Percentiles rank a stretch among this genome's conserved stretches.
These are phyloP conservation scores for Toxoplasma gondii DNA, from an alignment of 169 alveolate genomes.

Conservation along the genomic window DNA sequence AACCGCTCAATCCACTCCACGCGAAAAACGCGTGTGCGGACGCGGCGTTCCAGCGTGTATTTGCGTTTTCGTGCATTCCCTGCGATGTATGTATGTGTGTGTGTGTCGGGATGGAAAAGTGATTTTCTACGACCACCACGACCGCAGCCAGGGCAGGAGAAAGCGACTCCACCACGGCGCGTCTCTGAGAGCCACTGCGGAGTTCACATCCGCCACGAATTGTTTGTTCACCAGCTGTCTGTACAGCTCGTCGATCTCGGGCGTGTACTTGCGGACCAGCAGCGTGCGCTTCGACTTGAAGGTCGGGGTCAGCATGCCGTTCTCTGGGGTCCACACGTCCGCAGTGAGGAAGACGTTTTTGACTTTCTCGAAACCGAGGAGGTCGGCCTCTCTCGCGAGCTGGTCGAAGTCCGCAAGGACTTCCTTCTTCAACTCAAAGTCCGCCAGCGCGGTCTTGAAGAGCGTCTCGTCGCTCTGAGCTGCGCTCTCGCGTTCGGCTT, in stretches of 20 bases:
- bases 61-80: no score
- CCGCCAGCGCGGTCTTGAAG: not conserved
- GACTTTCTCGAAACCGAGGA: conserved; percentile 64
- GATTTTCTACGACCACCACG: not conserved
- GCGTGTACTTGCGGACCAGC: not conserved
- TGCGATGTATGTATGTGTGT: no score
- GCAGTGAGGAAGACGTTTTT: conserved; percentile 46
- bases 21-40: no score
- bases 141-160: not conserved
- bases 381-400: conserved; percentile 31
- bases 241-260: conserved; percentile 13
- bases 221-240: not conserved
- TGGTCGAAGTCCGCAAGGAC: not conserved
- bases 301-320: conserved; percentile 72
- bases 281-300: conserved; percentile 68
- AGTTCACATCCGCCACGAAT: not conserved
- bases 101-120: no score
- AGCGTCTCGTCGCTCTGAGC: not conserved
- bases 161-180: not conserved
- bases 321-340: conserved; percentile 69
- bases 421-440: not conserved
- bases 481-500: not conserved
- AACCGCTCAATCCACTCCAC: no score
- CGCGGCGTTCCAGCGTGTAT: no score
- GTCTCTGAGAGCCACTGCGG: not conserved